Percentiles rank a stretch among this genome's conserved stretches.
These are phyloP conservation scores for Herpetomonas samuelpessoai DNA, from an alignment of 208 protist species.

Conservation along the genomic window DNA sequence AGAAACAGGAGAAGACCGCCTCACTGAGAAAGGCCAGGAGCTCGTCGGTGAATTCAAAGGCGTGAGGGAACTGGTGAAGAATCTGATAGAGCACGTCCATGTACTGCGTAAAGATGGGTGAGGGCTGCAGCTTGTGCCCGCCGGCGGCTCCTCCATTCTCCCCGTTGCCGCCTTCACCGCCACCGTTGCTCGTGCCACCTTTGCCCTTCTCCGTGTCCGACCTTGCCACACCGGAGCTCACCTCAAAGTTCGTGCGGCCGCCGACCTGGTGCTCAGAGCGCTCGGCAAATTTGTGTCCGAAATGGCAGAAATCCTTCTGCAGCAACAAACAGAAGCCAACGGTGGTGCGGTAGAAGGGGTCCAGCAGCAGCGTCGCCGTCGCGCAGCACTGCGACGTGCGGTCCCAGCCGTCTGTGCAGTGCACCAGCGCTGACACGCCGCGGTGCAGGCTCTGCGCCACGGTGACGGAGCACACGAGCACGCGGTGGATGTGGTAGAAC, in stretches of 20 bases:
- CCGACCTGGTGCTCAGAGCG: slow-evolving; percentile 71
- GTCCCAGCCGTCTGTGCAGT: slow-evolving; percentile 96
- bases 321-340: slow-evolving; percentile 92
- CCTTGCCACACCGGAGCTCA: slow-evolving; percentile 27
- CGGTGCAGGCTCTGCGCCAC: slow-evolving; percentile 45
- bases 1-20: slow-evolving; percentile 81
- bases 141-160: neutral
- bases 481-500: slow-evolving; percentile 58
- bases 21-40: slow-evolving; percentile 88
- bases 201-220: slow-evolving; percentile 49
- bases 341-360: slow-evolving; percentile 95
- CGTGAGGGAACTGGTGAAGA: slow-evolving; percentile 83
- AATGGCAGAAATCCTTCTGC: slow-evolving; percentile 95
- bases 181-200: slow-evolving; percentile 5
- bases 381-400: slow-evolving; percentile 89
- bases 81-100: slow-evolving; percentile 96
- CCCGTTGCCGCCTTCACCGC: neutral
- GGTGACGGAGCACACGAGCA: slow-evolving; percentile 44
- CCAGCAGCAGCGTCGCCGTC: slow-evolving; percentile 88
- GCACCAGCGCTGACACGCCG: slow-evolving; percentile 80
- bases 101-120: slow-evolving; percentile 95
- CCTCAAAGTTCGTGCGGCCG: slow-evolving; percentile 44
- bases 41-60: slow-evolving; percentile 94
- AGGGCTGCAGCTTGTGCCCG: slow-evolving; percentile 44
- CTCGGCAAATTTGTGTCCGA: slow-evolving; percentile 96